Base-by-base conservation (phyloP, 1,284 basidiomycete genomes). In the Rhodotorula mucilaginosa region DNA sequence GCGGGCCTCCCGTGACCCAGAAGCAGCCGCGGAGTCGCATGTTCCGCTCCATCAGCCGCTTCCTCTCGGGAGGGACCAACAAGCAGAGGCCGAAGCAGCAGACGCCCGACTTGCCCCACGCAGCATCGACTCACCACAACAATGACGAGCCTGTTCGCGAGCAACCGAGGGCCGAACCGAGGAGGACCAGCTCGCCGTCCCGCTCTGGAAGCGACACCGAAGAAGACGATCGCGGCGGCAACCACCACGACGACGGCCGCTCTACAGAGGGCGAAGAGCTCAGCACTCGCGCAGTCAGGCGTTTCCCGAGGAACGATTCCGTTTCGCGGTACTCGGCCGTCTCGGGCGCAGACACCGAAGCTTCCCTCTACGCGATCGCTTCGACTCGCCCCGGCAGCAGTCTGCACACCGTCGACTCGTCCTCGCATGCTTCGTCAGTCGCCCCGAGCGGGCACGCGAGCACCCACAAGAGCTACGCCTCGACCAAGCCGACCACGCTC, bases 401-500 rank as follows among this genome's bases (percentile, higher is more conserved):
- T 26, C 62, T 76, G 58, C 63, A 57, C 26, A 61, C 70, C 23
- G 64, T 66, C 61, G 62, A 62, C 51, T 70, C 71, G 47, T 59
- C 71, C 8, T 61, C 61, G 31, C 64, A 67, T 58, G 64, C 63
- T 13, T 74, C 74, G n/a, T 65, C 56, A 2, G 18, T 72, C 54
- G 74, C 74, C 18, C 71, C 72, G 21, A 56, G 54, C n/a, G 73
- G 70, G 31, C 74, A 75, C 44, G 58, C 71, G 49, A 75, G 73
- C 44, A 69, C 34, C 70, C 66, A 64, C 71, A 74, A 74, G 59
- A 73, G 68, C 19, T 75, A 71, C 65, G 91, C 92, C 0, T 93
- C 91, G 79, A 98, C 95, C 8, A 97, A 97, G 81, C 95, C 93
- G 3, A 98, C 95, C 3, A 98, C 95, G 0, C 82, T 97, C 39